Conservation (phyloP, 768 basidiomycete genomes). For the Tephrocybe sp. region DNA sequence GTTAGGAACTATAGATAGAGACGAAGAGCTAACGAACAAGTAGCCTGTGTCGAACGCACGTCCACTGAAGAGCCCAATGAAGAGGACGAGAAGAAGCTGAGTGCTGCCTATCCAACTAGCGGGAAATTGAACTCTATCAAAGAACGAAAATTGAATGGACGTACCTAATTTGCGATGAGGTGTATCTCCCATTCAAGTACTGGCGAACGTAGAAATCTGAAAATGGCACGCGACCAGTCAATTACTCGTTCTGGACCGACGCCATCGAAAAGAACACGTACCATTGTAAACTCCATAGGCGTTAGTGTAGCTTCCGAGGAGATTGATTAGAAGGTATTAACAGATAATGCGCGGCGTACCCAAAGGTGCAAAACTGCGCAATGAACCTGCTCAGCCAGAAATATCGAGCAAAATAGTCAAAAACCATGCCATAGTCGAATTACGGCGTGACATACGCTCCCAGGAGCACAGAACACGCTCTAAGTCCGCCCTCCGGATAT, state of each 20-base stretch:
- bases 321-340: neutral
- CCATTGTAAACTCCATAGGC: conserved; percentile 23
- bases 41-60: conserved; percentile 25
- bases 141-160: neutral
- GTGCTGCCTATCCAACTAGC: conserved; percentile 28
- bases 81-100: conserved; percentile 22
- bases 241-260: neutral
- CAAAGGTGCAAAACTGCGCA: conserved; percentile 23
- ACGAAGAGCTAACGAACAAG: conserved; percentile 16
- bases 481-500: conserved; percentile 22
- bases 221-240: neutral
- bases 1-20: neutral
- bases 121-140: neutral
- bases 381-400: conserved; percentile 14
- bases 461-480: conserved; percentile 22
- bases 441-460: conserved; percentile 20
- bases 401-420: neutral
- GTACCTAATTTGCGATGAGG: conserved; percentile 24
- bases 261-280: neutral
- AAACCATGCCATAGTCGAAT: neutral
- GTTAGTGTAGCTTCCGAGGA: conserved; percentile 19
- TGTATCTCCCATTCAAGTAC: conserved; percentile 18
- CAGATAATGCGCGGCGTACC: conserved; percentile 9
- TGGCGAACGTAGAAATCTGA: conserved; percentile 25
- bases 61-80: conserved; percentile 22